These are phyloP conservation scores for Kwoniella sp. DNA, from an alignment of 768 basidiomycete species.

Conservation along the genomic window DNA sequence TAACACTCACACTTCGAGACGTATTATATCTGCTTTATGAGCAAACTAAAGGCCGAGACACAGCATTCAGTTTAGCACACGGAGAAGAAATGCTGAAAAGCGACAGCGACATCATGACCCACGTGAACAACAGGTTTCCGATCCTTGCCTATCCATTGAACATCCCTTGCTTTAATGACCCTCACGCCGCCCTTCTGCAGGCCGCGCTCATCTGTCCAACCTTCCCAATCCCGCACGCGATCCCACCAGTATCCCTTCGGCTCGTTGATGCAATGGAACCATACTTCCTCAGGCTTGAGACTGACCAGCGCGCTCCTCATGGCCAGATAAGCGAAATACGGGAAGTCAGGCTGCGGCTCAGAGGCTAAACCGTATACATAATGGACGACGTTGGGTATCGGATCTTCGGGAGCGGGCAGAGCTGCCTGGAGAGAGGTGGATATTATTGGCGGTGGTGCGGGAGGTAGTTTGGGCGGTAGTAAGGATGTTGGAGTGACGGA, in stretches of 20 bases:
- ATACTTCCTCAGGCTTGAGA: constrained; percentile 48
- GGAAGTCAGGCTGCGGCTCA: constrained; percentile 42
- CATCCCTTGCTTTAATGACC: constrained; percentile 42
- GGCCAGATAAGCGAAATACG: constrained; percentile 53
- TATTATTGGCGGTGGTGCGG: constrained; percentile 28
- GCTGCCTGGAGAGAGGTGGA: constrained; percentile 14
- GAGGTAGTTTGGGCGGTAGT: constrained; percentile 29
- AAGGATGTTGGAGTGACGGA: constrained; percentile 14
- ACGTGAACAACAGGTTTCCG: constrained; percentile 42
- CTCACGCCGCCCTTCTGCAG: constrained; percentile 32
- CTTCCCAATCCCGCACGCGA: constrained; percentile 41
- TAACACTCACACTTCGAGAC: constrained; percentile 48
- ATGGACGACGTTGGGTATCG: constrained; percentile 51
- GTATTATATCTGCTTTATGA: constrained; percentile 52
- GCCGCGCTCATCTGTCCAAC: constrained; percentile 33
- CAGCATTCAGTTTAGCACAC: background rate
- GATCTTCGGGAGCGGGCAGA: constrained; percentile 33
- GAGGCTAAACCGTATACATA: constrained; percentile 54
- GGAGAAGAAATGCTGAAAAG: background rate
- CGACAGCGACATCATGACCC: constrained; percentile 5
- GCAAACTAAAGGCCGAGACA: constrained; percentile 32
- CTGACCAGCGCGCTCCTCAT: constrained; percentile 49
- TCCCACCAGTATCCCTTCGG: constrained; percentile 55
- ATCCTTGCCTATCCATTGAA: constrained; percentile 37
- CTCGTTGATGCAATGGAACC: constrained; percentile 53